phyloP scores from a whole-genome alignment of 2,329 filamentous ascomycete genomes.

The Chaetomium sp. region DNA sequence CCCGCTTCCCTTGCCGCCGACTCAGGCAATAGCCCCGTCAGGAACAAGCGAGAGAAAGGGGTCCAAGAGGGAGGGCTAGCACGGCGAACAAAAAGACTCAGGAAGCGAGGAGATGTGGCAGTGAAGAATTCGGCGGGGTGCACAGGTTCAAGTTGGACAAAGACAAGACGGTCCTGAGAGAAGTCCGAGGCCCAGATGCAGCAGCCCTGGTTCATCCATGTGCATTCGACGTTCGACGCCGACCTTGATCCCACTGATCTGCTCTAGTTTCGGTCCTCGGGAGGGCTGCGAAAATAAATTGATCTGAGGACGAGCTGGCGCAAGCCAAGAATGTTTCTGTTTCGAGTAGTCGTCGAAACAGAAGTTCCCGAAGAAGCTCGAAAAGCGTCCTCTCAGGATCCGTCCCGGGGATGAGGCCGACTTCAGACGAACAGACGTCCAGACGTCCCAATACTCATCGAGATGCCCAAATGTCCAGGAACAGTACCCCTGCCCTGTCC shows the following conservation, averaged over 20 bases:
- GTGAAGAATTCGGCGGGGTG: not conserved
- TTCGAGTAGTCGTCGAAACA: not conserved
- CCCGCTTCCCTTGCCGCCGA: too few species aligned
- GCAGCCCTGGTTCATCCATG: not conserved
- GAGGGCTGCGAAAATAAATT: not conserved
- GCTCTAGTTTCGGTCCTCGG: too few species aligned
- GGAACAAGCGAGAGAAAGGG: not conserved
- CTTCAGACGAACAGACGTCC: too few species aligned
- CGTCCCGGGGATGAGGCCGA: not conserved
- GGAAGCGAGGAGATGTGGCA: not conserved
- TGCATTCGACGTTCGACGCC: not conserved
- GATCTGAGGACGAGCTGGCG: not conserved
- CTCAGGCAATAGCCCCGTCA: not conserved
- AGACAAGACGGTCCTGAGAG: slow-evolving; percentile 1
- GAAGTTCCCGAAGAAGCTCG: not conserved
- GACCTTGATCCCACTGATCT: too few species aligned
- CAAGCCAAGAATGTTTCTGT: slow-evolving; percentile 3
- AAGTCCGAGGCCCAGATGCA: slow-evolving; percentile 1
- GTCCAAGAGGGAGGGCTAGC: not conserved
- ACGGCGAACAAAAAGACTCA: not conserved
- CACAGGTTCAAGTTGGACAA: slow-evolving; percentile 1
- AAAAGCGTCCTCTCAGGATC: not conserved
- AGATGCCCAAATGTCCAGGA: too few species aligned
- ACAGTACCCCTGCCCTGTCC: too few species aligned
- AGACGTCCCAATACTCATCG: too few species aligned